phyloP scores from a whole-genome alignment of 2,329 filamentous ascomycete genomes.

The Colletotrichum tropicicola region DNA sequence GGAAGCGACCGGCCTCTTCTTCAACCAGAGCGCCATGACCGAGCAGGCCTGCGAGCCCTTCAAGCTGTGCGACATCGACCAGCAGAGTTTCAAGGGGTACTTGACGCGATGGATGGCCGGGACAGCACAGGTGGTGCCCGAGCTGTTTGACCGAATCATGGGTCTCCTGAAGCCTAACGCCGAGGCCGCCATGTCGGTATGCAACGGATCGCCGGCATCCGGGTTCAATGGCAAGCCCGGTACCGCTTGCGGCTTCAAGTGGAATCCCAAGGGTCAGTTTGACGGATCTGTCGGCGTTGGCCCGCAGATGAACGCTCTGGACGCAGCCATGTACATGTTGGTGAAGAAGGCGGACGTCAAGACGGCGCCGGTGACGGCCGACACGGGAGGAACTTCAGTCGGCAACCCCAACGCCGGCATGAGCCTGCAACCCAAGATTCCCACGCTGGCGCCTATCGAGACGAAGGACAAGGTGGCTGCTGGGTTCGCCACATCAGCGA shows the following conservation, averaged over 20 bases:
- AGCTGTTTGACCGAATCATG: slow-evolving; percentile 57
- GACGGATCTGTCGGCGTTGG: slow-evolving; percentile 72
- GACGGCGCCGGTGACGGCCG: slow-evolving; percentile 57
- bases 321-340: slow-evolving; percentile 69
- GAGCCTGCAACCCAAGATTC: slow-evolving; percentile 34
- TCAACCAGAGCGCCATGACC: slow-evolving; percentile 63
- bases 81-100: slow-evolving; percentile 81
- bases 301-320: slow-evolving; percentile 74
- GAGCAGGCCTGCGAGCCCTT: slow-evolving; percentile 73
- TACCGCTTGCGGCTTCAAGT: slow-evolving; percentile 74
- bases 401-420: slow-evolving; percentile 59
- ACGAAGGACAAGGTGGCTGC: slow-evolving; percentile 63
- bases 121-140: slow-evolving; percentile 63
- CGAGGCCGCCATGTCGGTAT: slow-evolving; percentile 59
- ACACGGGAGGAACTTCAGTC: slow-evolving; percentile 67
- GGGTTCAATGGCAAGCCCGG: slow-evolving; percentile 61
- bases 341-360: slow-evolving; percentile 45
- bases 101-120: slow-evolving; percentile 72
- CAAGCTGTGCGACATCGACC: slow-evolving; percentile 73
- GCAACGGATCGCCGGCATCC: slow-evolving; percentile 53
- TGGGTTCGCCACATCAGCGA: slow-evolving; percentile 61
- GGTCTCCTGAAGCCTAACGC: slow-evolving; percentile 62
- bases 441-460: slow-evolving; percentile 51
- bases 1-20: slow-evolving; percentile 62
- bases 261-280: slow-evolving; percentile 61